Base-by-base conservation (phyloP, 192 early-diverging fungal genomes). In the Coemansia sp. region DNA sequence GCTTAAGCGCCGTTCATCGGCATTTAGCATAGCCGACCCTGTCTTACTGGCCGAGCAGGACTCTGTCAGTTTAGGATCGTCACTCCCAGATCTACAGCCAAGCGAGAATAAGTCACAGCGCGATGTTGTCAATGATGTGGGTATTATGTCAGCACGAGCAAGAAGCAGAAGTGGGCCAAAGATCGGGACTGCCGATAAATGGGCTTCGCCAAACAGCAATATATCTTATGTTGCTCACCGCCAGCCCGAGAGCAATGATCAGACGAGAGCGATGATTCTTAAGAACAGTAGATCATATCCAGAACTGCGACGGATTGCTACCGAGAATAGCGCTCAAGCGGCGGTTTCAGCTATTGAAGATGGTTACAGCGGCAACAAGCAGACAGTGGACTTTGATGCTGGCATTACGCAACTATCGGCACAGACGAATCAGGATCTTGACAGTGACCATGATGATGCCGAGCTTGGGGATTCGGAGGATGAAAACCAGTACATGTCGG, bases 11-110 rank as follows among this genome's bases (percentile, higher is more conserved):
- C 65, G 75, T 8, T 63, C 80, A 18, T 82, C 80, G 5, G 80
- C 80, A 1, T 82, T 82, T 57, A 77, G 68, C 13, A 65, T 82
- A n/a, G 80, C 75, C 4, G 72, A 74, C 56, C 69, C 75, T 6
- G 43, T 55, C n/a, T 16, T 56, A 3, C 2, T 71, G 48, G 56
- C 54, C 21, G 12, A 59, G 39, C 11, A 40, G 8, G 26, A 16
- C 15, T 59, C 57, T 18, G n/a, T 15, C 12, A 9, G 3, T 22
- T 12, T 54, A 1, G 51, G 9, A 41, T 4, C 16, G 16, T n/a
- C 37, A 18, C 7, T 5, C 16, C 56, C 56, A 9, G 36, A 58
- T n/a, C 8, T 58, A 0, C 56, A 58, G 39, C 7, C 56, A 36
- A 58, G 8, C 6, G 8, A 37, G 39, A 40, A 58, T 58, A 15